A percentile compares a stretch with the other conserved stretches of the same genome.
Evolutionary conservation across 306 rosid species (phyloP).

Genomic region (Quercus ilex): DNA sequence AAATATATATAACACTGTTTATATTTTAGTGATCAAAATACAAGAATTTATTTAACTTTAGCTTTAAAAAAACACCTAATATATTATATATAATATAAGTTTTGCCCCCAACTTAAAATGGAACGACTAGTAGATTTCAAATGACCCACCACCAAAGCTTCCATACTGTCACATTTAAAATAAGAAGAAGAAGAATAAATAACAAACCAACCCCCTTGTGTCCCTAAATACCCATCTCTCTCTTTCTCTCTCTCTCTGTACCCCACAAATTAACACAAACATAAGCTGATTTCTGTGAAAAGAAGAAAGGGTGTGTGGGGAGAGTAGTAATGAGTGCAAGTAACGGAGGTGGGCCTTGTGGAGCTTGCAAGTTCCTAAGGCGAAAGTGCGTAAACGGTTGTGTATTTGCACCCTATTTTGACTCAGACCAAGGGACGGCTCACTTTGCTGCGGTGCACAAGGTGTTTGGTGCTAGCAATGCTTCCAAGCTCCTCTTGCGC

Average conservation of each 20-base stretch:
- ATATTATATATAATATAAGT: too few relatives aligned
- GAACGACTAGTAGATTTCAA: conserved; percentile 13
- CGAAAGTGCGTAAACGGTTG: conserved; percentile 81
- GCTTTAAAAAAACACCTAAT: too few relatives aligned
- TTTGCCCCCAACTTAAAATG: background rate
- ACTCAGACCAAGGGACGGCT: conserved; percentile 74
- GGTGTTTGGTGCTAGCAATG: conserved; percentile 98
- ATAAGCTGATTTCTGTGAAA: conserved; percentile 12
- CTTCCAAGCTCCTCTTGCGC: conserved; percentile 70
- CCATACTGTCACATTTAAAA: conserved; percentile 6
- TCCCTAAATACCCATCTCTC: background rate
- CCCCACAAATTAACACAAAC: conserved; percentile 30
- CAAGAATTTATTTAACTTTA: too few relatives aligned
- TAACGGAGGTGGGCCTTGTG: conserved; percentile 70
- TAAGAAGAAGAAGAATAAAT: conserved; percentile 17
- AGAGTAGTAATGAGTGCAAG: conserved; percentile 27
- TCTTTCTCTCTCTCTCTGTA: conserved; percentile 2
- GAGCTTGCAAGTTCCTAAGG: conserved; percentile 88
- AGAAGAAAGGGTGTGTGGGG: background rate
- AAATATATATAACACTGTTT: too few relatives aligned
- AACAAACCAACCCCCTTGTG: background rate
- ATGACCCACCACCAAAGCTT: conserved; percentile 64
- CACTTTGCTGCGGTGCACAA: conserved; percentile 93
- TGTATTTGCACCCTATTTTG: conserved; percentile 87
- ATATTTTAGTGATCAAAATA: too few relatives aligned